A percentile compares a stretch with the other conserved stretches of the same genome.
Conservation (phyloP, 345 rosid species). For the Camelina neglecta region DNA sequence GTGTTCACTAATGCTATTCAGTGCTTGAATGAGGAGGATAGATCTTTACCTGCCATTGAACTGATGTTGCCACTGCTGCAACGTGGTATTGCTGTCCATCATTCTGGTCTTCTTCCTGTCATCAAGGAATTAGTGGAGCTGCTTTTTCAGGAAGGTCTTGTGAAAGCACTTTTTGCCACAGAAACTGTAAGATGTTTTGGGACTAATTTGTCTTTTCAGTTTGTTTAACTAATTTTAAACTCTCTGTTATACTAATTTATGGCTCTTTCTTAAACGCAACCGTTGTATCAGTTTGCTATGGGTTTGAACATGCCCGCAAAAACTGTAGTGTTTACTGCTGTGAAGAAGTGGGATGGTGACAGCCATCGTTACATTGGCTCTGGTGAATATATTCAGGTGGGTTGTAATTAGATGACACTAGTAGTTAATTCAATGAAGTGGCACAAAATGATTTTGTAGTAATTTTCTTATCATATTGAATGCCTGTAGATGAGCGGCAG, state of each 20-base stretch:
- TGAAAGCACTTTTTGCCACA: constrained; percentile 95
- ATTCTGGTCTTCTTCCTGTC: constrained; percentile 99
- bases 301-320: constrained; percentile 99
- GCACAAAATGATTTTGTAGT: constrained; percentile 12
- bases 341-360: constrained; percentile 99
- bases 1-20: constrained; percentile 79
- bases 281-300: constrained; percentile 87
- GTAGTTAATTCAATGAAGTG: constrained; percentile 1
- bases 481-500: constrained; percentile 93
- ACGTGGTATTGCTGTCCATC: constrained; percentile 99
- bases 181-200: constrained; percentile 73
- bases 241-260: constrained; percentile 19
- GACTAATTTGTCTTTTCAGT: constrained; percentile 25
- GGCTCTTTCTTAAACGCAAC: constrained; percentile 9
- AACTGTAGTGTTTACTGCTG: constrained; percentile 93
- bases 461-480: constrained; percentile 31
- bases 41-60: constrained; percentile 93
- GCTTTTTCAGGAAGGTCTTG: constrained; percentile 99
- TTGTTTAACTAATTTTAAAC: constrained; percentile 10
- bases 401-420: constrained; percentile 42
- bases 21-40: constrained; percentile 95
- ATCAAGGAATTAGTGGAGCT: constrained; percentile 98
- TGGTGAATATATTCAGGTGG: constrained; percentile 98
- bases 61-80: constrained; percentile 94
- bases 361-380: constrained; percentile 94